phyloP scores from a whole-genome alignment of 495 filamentous ascomycete genomes.

The Trichoderma orchidacearum region DNA sequence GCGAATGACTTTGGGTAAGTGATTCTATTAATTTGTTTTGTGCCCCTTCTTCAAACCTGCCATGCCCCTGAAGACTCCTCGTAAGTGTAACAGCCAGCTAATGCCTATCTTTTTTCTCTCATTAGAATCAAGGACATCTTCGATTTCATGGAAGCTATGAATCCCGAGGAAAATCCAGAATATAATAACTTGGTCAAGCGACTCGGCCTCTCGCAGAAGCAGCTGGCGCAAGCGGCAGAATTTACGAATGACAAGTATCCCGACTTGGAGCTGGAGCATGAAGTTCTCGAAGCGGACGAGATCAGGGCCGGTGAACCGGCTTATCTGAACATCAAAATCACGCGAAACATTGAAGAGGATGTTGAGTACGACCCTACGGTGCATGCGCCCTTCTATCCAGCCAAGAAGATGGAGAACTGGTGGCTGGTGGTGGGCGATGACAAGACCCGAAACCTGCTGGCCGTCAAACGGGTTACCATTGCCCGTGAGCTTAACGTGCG shows the following conservation, averaged over 20 bases:
- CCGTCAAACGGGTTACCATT: constrained; percentile 90
- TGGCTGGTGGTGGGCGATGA: constrained; percentile 95
- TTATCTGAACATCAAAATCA: constrained; percentile 75
- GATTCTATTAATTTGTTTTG: no score
- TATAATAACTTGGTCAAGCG: constrained; percentile 62
- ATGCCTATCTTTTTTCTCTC: constrained; percentile 23
- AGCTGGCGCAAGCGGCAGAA: constrained; percentile 73
- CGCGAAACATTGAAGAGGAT: constrained; percentile 62
- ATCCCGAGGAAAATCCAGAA: constrained; percentile 74
- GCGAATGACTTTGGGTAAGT: constrained; percentile 70
- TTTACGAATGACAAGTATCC: constrained; percentile 98
- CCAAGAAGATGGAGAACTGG: constrained; percentile 86
- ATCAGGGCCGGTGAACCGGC: constrained; percentile 69
- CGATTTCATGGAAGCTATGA: constrained; percentile 98
- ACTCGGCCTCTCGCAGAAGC: constrained; percentile 64
- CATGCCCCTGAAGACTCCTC: no score
- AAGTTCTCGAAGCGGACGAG: constrained; percentile 66
- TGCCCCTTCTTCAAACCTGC: neutral
- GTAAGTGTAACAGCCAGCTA: no score
- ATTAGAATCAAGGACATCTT: constrained; percentile 77
- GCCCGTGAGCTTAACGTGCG: constrained; percentile 60
- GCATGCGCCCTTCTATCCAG: constrained; percentile 91
- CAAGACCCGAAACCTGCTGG: constrained; percentile 69
- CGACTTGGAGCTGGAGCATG: constrained; percentile 78
- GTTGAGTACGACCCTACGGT: constrained; percentile 72